Evolutionary conservation across 129 eudicot genomes (phyloP), one percentile per base, ranked within the genome.

Genomic region (Tanacetum coccineum): DNA sequence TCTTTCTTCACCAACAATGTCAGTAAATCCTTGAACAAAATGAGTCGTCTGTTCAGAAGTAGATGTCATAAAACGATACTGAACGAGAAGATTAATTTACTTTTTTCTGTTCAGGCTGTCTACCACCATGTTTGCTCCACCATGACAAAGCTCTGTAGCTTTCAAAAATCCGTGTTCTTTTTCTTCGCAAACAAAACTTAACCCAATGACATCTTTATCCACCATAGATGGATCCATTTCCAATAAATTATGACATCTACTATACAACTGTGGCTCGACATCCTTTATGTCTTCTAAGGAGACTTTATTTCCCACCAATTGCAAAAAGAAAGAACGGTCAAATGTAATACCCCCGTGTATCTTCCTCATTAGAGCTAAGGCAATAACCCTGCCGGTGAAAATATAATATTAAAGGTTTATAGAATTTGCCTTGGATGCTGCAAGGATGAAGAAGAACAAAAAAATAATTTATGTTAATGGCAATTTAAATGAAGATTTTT

Each of bases 371-470:
- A 91, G 74, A 49, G 98, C 96, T 49, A 91, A 64, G 22, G 95
- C 96, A 64, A 88, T 78, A 15, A 91, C 76, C 74, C 94, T 82
- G 68, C 96, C 96, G 32, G 88, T 74, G 71, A 91, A 87, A 26
- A 40, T 74, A 76, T 81, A 91, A 71, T 88, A 88, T 32, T 78
- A 74, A 7, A 81, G 95, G 82, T 88, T 90, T 80, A 85, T 26
- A 3, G 88, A 91, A 62, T 91, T 83, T 74, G 83, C 91, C 77
- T 79, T 81, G 6, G 98, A 91, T 54, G 89, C 91, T 91, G 94
- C 80, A 81, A 71, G 59, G 25, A 64, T 2, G 39, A 1, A 7
- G 42, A 2, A 52, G 28, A 68, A 22, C 39, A 58, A 2, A n/a
- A 39, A 58, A 4, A 26, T 1, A 25, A 22, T 26, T 13, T 3